Conservation (phyloP, 208 protist genomes). For the Crithidia sp. region DNA sequence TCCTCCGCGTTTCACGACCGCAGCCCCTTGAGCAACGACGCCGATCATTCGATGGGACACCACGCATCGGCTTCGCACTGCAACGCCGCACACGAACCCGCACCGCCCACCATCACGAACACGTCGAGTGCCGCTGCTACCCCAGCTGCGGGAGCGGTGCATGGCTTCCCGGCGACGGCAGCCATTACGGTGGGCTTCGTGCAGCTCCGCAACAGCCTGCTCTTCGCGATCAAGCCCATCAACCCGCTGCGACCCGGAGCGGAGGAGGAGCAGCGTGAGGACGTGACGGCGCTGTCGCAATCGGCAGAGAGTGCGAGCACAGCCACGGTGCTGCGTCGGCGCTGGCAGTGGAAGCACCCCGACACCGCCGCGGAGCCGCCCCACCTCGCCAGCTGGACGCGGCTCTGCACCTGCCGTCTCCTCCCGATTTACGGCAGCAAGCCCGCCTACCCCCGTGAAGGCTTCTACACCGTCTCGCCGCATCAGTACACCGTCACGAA, state of each 20-base stretch:
- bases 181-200: constrained; percentile 59
- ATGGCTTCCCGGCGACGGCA: not conserved
- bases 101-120: too few relatives aligned
- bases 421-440: constrained; percentile 82
- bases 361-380: constrained; percentile 41
- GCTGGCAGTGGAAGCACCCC: constrained; percentile 79
- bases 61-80: not conserved
- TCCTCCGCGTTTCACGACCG: not conserved
- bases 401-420: constrained; percentile 70
- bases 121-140: too few relatives aligned
- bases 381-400: constrained; percentile 58
- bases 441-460: constrained; percentile 73
- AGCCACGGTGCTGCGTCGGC: constrained; percentile 67
- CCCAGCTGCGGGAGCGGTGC: too few relatives aligned
- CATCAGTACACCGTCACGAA: constrained; percentile 79
- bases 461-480: constrained; percentile 72
- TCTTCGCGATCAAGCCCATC: constrained; percentile 80
- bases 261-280: constrained; percentile 30
- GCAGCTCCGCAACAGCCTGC: constrained; percentile 71
- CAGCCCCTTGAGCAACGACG: not conserved
- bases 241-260: constrained; percentile 45
- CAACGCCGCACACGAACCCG: too few relatives aligned
- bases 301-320: constrained; percentile 64
- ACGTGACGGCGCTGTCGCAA: constrained; percentile 30
- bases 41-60: not conserved